Percentiles rank a stretch among this genome's conserved stretches.
These are phyloP conservation scores for Fragilaria crotonensis DNA, from an alignment of 108 stramenopile genomes.

Conservation along the genomic window DNA sequence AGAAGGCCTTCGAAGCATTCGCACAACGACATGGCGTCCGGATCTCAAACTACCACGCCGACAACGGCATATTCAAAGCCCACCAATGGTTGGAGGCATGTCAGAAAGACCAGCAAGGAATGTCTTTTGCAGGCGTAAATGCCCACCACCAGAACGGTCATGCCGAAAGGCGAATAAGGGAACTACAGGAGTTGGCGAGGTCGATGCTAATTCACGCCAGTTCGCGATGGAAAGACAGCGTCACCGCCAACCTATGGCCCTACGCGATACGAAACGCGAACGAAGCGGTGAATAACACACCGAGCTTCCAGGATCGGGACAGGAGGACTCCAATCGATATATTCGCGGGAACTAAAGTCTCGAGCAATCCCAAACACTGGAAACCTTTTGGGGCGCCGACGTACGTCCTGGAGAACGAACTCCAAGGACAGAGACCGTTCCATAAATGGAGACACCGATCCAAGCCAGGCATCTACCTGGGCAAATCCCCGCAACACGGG, in stretches of 20 bases:
- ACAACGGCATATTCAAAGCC: no score
- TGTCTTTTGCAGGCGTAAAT: no score
- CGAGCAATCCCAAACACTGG: background rate
- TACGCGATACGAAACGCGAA: constrained; percentile 22
- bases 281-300: constrained; percentile 15
- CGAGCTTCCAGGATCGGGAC: constrained; percentile 2
- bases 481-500: constrained; percentile 10
- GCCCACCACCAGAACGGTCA: no score
- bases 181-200: constrained; percentile 34
- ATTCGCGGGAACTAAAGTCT: background rate
- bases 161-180: no score
- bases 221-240: constrained; percentile 26
- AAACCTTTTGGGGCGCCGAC: constrained; percentile 28
- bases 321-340: background rate
- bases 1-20: no score
- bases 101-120: no score
- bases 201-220: constrained; percentile 39
- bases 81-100: no score
- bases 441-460: constrained; percentile 23
- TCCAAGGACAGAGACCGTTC: constrained; percentile 14
- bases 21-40: no score
- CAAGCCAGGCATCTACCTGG: constrained; percentile 12
- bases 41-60: no score
- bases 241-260: constrained; percentile 41
- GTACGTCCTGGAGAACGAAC: constrained; percentile 15